A percentile compares a stretch with the other conserved stretches of the same genome.
Evolutionary conservation across 306 rosid species (phyloP).

Genomic region (Psophocarpus tetragonolobus): DNA sequence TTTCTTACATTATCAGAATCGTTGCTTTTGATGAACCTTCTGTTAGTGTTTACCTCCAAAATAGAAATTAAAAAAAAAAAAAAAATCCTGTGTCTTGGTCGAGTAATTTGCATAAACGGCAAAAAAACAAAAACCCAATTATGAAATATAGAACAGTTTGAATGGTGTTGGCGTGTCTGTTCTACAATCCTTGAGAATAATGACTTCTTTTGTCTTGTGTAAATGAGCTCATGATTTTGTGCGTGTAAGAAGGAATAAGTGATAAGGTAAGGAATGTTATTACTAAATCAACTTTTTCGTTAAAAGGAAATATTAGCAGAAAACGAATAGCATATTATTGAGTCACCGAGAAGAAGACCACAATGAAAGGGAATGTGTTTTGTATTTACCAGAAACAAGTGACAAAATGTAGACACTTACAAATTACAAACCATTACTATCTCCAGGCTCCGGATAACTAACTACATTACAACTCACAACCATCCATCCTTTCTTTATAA

Average conservation of each 20-base stretch:
- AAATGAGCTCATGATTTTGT: neutral
- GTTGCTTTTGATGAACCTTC: neutral
- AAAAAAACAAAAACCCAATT: neutral
- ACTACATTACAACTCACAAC: too few species aligned
- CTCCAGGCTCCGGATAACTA: too few species aligned
- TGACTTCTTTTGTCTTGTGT: constrained; percentile 24
- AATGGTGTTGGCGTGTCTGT: constrained; percentile 14
- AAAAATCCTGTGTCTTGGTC: neutral
- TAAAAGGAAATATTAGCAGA: neutral
- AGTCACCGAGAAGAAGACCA: neutral
- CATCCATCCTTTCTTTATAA: too few species aligned
- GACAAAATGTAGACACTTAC: neutral
- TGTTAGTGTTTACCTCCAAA: neutral
- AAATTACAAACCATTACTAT: neutral
- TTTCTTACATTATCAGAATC: neutral
- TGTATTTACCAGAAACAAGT: neutral
- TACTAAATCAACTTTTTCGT: neutral
- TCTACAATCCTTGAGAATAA: neutral
- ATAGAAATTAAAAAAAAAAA: neutral
- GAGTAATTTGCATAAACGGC: neutral
- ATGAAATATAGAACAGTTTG: neutral
- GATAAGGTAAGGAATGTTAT: constrained; percentile 20
- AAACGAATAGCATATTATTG: neutral
- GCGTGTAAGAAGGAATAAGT: neutral
- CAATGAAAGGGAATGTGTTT: constrained; percentile 11